Conservation (phyloP, 225 moss, liverwort and hornwort species). For the Pleurozium schreberi region DNA sequence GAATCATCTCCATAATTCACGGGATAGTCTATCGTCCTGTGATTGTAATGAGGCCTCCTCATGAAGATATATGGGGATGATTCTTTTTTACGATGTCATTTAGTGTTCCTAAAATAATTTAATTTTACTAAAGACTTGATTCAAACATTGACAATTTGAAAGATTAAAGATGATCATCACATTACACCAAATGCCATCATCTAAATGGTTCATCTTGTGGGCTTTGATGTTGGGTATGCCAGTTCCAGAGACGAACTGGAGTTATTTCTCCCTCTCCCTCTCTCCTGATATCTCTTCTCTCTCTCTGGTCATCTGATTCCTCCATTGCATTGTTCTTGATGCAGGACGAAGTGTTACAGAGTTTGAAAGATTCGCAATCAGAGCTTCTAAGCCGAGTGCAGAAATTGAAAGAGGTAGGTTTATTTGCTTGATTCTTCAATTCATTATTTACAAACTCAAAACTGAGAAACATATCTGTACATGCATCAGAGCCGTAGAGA, state of each 20-base stretch:
- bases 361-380: conserved; percentile 21
- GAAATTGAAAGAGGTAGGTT: conserved; percentile 12
- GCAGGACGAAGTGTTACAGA: conserved; percentile 5
- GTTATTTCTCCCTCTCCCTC: not conserved
- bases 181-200: not conserved
- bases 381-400: conserved; percentile 20
- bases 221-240: not conserved
- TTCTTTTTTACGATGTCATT: not conserved
- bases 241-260: not conserved
- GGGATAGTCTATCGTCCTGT: not conserved
- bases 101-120: too few species aligned
- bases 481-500: not conserved
- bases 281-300: not conserved
- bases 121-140: not conserved
- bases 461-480: not conserved
- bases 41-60: not conserved
- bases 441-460: not conserved
- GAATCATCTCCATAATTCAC: not conserved
- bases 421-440: not conserved
- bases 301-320: not conserved
- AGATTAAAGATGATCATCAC: not conserved
- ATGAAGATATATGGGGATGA: not conserved
- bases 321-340: not conserved
- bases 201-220: not conserved
- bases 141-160: not conserved